These are phyloP conservation scores for Hyaloperonospora arabidopsidis DNA, from an alignment of 352 stramenopile genomes.

Conservation along the genomic window DNA sequence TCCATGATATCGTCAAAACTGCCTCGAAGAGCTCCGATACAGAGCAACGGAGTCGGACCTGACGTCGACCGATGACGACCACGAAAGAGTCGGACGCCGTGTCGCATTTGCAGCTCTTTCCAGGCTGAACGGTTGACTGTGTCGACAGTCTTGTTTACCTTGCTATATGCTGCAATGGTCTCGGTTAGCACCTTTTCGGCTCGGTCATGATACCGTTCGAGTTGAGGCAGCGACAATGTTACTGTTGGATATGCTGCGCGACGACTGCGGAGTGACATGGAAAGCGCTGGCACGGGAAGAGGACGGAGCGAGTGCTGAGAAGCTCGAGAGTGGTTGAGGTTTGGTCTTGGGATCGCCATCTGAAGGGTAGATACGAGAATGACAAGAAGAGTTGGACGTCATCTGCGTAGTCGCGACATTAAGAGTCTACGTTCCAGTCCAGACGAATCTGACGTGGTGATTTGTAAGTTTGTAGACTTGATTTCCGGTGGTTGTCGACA, in stretches of 20 bases:
- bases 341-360: conserved; percentile 12
- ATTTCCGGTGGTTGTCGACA: too few relatives aligned
- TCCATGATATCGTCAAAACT: conserved; percentile 45
- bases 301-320: conserved; percentile 17
- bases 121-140: conserved; percentile 27
- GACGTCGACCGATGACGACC: conserved; percentile 13
- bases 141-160: conserved; percentile 4
- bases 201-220: conserved; percentile 33
- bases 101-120: conserved; percentile 31
- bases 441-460: too few relatives aligned
- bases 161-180: conserved; percentile 31
- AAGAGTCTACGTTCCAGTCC: too few relatives aligned
- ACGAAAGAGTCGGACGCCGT: conserved; percentile 30
- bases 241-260: conserved; percentile 16
- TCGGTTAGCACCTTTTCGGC: conserved; percentile 27
- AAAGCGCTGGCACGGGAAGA: conserved; percentile 17
- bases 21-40: conserved; percentile 27
- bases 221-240: conserved; percentile 19
- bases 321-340: conserved; percentile 13
- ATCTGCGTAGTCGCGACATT: too few relatives aligned
- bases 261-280: conserved; percentile 25
- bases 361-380: conserved; percentile 21
- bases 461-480: too few relatives aligned
- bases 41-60: conserved; percentile 16
- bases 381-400: conserved; percentile 1